phyloP scores from a whole-genome alignment of 257 asterid species.

The Ligustrum vulgare region DNA sequence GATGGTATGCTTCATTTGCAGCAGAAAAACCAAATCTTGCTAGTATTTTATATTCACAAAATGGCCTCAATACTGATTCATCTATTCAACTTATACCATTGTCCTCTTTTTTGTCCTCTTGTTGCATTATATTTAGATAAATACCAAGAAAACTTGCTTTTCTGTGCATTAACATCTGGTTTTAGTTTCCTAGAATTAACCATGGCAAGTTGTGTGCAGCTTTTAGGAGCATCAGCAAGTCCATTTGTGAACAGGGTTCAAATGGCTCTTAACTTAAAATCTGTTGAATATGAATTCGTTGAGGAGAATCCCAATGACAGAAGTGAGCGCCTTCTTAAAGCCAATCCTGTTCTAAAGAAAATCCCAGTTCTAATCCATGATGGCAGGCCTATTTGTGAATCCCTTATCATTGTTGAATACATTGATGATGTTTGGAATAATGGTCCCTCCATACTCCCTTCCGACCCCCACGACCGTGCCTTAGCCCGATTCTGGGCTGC shows the following conservation, averaged over 20 bases:
- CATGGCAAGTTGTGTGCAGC: slow-evolving; percentile 21
- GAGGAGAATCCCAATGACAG: slow-evolving; percentile 31
- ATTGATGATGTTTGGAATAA: slow-evolving; percentile 35
- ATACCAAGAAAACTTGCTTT: not conserved
- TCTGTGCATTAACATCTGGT: not conserved
- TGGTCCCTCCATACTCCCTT: slow-evolving; percentile 30
- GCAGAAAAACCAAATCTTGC: slow-evolving; percentile 18
- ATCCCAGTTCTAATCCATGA: slow-evolving; percentile 37
- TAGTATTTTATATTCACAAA: no score
- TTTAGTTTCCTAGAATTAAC: slow-evolving; percentile 3
- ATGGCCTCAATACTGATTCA: not conserved
- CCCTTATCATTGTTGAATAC: slow-evolving; percentile 36
- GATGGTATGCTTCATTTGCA: slow-evolving; percentile 7
- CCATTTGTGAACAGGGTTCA: slow-evolving; percentile 37
- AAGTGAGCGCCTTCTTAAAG: slow-evolving; percentile 31
- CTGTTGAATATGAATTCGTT: slow-evolving; percentile 21
- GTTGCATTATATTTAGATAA: not conserved
- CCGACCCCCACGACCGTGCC: slow-evolving; percentile 40
- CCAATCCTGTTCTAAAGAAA: slow-evolving; percentile 35
- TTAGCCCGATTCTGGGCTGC: slow-evolving; percentile 40
- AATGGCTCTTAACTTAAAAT: slow-evolving; percentile 38
- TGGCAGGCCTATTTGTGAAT: slow-evolving; percentile 32
- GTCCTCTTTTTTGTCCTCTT: not conserved
- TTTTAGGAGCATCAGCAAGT: slow-evolving; percentile 27
- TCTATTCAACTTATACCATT: not conserved